Conservation (phyloP, 1,139 yeast genomes). For the Saccharomycopsis phalli region DNA sequence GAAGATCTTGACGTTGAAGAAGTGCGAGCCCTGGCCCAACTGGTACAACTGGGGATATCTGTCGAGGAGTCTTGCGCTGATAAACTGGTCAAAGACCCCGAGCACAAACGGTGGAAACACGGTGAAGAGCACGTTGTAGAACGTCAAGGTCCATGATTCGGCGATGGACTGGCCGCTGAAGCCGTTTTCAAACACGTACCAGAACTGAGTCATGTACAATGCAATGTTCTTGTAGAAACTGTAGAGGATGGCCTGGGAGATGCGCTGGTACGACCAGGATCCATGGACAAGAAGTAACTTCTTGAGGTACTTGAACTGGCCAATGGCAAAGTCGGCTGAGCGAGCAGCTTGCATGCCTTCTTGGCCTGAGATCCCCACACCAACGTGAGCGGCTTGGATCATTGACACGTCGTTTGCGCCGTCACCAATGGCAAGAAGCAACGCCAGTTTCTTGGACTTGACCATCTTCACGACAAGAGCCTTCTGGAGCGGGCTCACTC, state of each 20-base stretch:
- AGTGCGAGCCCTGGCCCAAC: constrained; percentile 79
- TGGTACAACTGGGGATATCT: constrained; percentile 90
- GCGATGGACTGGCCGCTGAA: constrained; percentile 93
- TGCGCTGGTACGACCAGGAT: constrained; percentile 93
- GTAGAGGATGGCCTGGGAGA: constrained; percentile 83
- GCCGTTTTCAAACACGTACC: constrained; percentile 91
- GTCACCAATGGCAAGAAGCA: constrained; percentile 90
- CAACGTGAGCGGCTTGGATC: constrained; percentile 99
- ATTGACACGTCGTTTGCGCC: constrained; percentile 98
- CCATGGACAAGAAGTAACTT: constrained; percentile 90
- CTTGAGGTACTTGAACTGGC: constrained; percentile 81
- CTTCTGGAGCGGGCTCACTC: constrained; percentile 96
- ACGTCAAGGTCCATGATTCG: constrained; percentile 97
- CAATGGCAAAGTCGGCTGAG: constrained; percentile 95
- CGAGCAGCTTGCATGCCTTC: constrained; percentile 99
- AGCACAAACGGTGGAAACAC: constrained; percentile 92
- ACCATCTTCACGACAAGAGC: constrained; percentile 94
- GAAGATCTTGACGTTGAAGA: constrained; percentile 83
- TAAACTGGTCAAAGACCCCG: constrained; percentile 95
- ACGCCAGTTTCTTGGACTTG: constrained; percentile 65
- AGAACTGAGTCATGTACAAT: constrained; percentile 93
- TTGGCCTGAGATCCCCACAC: constrained; percentile 97
- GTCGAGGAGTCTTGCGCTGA: constrained; percentile 79
- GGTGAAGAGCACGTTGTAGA: constrained; percentile 92
- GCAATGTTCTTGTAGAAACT: constrained; percentile 95